Evolutionary conservation across 2,329 filamentous ascomycete species (phyloP).

Genomic region (Ramichloridium luteum): DNA sequence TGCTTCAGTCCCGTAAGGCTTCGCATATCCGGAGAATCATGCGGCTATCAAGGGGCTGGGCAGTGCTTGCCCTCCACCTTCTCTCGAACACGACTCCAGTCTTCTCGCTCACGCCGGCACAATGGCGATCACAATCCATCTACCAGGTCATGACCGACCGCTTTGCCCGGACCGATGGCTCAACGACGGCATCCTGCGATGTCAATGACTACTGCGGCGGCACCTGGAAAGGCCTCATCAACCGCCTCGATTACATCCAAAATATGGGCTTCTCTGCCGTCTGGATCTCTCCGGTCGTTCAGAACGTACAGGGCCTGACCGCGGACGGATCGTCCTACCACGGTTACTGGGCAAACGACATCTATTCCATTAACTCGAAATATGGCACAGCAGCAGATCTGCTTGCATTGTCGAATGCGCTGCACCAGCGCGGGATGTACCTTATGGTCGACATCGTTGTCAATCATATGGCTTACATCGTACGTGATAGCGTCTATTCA

Average conservation of each 20-base stretch:
- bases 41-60: too few relatives aligned
- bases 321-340: slow-evolving; percentile 34
- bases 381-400: slow-evolving; percentile 36
- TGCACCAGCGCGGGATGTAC: slow-evolving; percentile 37
- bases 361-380: slow-evolving; percentile 34
- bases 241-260: slow-evolving; percentile 37
- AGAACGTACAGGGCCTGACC: slow-evolving; percentile 27
- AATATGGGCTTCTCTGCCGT: slow-evolving; percentile 36
- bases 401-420: slow-evolving; percentile 29
- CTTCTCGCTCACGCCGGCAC: neutral
- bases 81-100: too few relatives aligned
- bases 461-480: slow-evolving; percentile 29
- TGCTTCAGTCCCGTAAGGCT: too few relatives aligned
- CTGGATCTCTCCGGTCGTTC: slow-evolving; percentile 31
- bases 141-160: slow-evolving; percentile 49
- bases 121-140: slow-evolving; percentile 31
- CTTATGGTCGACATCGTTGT: slow-evolving; percentile 39
- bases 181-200: slow-evolving; percentile 34
- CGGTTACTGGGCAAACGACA: slow-evolving; percentile 35
- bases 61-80: too few relatives aligned
- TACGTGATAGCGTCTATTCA: too few relatives aligned
- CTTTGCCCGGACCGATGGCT: slow-evolving; percentile 38
- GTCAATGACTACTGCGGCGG: slow-evolving; percentile 35
- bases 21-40: too few relatives aligned
- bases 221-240: slow-evolving; percentile 34